phyloP scores from a whole-genome alignment of 352 stramenopile species.

The Pythium vanterpoolii region DNA sequence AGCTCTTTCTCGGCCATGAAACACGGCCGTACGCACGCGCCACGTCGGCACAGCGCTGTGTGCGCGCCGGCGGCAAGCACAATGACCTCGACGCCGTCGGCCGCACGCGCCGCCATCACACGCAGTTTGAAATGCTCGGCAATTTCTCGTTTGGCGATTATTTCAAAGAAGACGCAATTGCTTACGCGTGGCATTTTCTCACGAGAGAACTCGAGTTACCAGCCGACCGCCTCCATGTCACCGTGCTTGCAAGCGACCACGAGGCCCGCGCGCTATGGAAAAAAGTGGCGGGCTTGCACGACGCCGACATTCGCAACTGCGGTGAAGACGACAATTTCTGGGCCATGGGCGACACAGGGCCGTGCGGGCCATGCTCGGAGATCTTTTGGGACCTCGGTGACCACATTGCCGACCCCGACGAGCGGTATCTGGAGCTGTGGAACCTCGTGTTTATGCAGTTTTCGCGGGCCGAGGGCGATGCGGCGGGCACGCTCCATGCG shows the following conservation, averaged over 20 bases:
- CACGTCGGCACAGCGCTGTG: conserved; percentile 98
- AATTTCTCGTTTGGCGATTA: conserved; percentile 99
- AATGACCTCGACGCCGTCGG: conserved; percentile 99
- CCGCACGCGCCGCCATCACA: conserved; percentile 99
- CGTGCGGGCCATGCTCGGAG: conserved; percentile 98
- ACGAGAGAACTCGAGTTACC: neutral
- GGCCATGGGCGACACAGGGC: conserved; percentile 99
- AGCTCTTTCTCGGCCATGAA: conserved; percentile 98
- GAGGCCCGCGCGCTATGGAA: conserved; percentile 4
- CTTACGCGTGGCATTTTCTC: conserved; percentile 4
- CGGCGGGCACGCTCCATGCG: conserved; percentile 75
- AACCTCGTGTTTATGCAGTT: conserved; percentile 98
- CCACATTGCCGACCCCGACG: conserved; percentile 93
- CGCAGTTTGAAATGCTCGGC: conserved; percentile 99
- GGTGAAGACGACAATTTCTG: conserved; percentile 96
- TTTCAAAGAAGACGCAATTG: conserved; percentile 95
- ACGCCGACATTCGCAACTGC: neutral
- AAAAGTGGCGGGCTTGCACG: conserved; percentile 1
- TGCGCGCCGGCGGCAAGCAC: conserved; percentile 98
- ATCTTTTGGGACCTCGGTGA: conserved; percentile 95
- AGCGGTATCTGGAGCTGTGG: conserved; percentile 94
- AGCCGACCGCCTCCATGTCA: conserved; percentile 1
- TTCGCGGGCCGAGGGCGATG: conserved; percentile 88
- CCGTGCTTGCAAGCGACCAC: neutral
- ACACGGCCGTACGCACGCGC: conserved; percentile 91